Conservation (phyloP, 306 rosid genomes). For the Citrullus colocynthis region DNA sequence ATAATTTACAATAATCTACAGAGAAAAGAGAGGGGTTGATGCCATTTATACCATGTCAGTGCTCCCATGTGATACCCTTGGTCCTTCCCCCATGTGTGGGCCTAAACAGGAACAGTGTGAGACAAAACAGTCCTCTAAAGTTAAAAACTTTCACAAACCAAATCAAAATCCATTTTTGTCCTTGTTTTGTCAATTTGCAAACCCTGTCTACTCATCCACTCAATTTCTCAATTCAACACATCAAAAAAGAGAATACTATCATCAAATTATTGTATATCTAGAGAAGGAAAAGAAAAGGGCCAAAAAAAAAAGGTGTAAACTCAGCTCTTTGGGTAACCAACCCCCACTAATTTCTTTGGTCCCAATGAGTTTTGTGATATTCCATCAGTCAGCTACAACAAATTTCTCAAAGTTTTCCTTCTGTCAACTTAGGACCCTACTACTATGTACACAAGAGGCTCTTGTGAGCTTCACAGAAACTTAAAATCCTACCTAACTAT, state of each 20-base stretch:
- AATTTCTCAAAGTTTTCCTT: conserved; percentile 1
- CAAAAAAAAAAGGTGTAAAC: not conserved
- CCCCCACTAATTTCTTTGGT: not conserved
- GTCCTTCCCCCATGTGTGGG: conserved; percentile 28
- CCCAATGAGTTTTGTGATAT: not conserved
- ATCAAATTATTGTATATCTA: conserved; percentile 1
- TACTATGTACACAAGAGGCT: conserved; percentile 5
- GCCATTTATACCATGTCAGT: conserved; percentile 25
- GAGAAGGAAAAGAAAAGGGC: not conserved
- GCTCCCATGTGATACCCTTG: conserved; percentile 31
- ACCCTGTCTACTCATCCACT: not conserved
- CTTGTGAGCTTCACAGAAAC: conserved; percentile 9
- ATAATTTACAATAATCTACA: conserved; percentile 9
- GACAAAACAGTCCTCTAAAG: conserved; percentile 25
- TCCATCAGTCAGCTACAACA: conserved; percentile 1
- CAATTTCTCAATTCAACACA: not conserved
- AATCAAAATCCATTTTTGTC: conserved; percentile 10
- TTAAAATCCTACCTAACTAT: conserved; percentile 7
- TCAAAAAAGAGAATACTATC: not conserved
- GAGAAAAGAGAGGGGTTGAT: conserved; percentile 15
- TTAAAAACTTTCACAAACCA: conserved; percentile 7
- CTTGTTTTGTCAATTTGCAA: conserved; percentile 4
- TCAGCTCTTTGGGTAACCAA: not conserved
- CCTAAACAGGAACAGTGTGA: conserved; percentile 10
- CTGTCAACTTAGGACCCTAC: not conserved